Evolutionary conservation across 139 green algal species (phyloP), one percentile per base, ranked within the genome.

Genomic region (Gonium pectorale): DNA sequence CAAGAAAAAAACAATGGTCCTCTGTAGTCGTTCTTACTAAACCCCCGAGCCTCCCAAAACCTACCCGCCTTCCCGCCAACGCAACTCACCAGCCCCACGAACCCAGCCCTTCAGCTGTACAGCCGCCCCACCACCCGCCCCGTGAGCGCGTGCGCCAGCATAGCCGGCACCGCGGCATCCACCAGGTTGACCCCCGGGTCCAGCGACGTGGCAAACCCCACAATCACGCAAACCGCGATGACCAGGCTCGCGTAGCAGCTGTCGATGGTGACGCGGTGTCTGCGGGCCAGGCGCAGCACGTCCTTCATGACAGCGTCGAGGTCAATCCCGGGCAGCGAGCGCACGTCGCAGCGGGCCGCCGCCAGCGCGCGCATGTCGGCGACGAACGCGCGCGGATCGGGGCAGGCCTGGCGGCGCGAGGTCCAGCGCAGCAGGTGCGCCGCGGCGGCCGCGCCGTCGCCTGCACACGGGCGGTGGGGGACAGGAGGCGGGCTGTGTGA

Each of bases 111-210:
- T 31, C 59, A 85, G 79, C 73, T 81, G 86, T 98, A 97, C 67
- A 98, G 83, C 2, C 95, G 83, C 0, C 96, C 96, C 11, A 91
- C 54, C 26, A 96, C 90, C 0, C 88, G 82, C 11, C 96, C 96
- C 2, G 92, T 97, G 26, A 98, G 81, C 31, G 86, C 64, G 83
- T 97, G 93, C 7, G 86, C 82, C 52, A 98, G 85, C 94, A 94
- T 35, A 38, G 72, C 91, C 0, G 95, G 91, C 0, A 93, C 86
- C 8, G 94, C 94, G 6, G 95, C 95, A 77, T 99, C 96, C 86
- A 98, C 93, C 17, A 99, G 90, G 89, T 98, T 98, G 17, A 99
- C 88, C 11, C 84, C 35, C 0, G 93, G 93, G 87, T 99, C 96
- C 59, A 99, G 83, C 0, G 87, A 86, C 6, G 94, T 92, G 11